Percentiles rank a stretch among this genome's conserved stretches.
Evolutionary conservation across 225 moss, liverwort and hornwort species (phyloP).

Genomic region (Straminergon stramineum): DNA sequence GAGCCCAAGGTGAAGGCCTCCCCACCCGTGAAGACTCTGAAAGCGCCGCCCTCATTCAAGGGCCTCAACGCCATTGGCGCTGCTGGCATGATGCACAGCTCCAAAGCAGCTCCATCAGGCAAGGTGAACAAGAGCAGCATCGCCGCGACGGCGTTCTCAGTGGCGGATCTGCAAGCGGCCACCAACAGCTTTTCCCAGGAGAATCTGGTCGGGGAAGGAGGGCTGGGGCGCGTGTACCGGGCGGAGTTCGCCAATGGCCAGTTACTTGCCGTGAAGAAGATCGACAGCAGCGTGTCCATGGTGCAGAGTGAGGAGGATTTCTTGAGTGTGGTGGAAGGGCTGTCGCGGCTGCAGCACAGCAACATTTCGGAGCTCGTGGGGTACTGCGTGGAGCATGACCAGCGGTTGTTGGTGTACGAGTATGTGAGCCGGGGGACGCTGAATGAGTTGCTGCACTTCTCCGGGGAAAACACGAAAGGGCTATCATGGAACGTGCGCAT

Average conservation of each 20-base stretch:
- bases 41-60: slow-evolving; percentile 61
- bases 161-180: slow-evolving; percentile 68
- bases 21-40: slow-evolving; percentile 31
- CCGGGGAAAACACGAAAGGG: slow-evolving; percentile 31
- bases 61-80: neutral
- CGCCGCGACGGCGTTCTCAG: slow-evolving; percentile 44
- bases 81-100: neutral
- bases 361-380: slow-evolving; percentile 69
- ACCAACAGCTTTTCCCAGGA: slow-evolving; percentile 64
- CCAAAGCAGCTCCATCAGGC: neutral
- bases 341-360: slow-evolving; percentile 49
- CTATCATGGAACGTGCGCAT: slow-evolving; percentile 64
- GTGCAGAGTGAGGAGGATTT: slow-evolving; percentile 61
- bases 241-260: slow-evolving; percentile 61
- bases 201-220: slow-evolving; percentile 60
- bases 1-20: neutral
- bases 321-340: slow-evolving; percentile 37
- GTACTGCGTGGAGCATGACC: slow-evolving; percentile 63
- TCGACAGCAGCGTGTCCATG: slow-evolving; percentile 34
- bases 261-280: slow-evolving; percentile 54
- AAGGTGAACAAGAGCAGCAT: slow-evolving; percentile 31
- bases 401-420: slow-evolving; percentile 55
- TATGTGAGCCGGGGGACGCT: slow-evolving; percentile 50
- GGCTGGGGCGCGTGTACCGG: slow-evolving; percentile 50
- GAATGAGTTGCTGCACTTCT: slow-evolving; percentile 46